phyloP scores from a whole-genome alignment of 495 filamentous ascomycete genomes.

The Penicillium turbatum region DNA sequence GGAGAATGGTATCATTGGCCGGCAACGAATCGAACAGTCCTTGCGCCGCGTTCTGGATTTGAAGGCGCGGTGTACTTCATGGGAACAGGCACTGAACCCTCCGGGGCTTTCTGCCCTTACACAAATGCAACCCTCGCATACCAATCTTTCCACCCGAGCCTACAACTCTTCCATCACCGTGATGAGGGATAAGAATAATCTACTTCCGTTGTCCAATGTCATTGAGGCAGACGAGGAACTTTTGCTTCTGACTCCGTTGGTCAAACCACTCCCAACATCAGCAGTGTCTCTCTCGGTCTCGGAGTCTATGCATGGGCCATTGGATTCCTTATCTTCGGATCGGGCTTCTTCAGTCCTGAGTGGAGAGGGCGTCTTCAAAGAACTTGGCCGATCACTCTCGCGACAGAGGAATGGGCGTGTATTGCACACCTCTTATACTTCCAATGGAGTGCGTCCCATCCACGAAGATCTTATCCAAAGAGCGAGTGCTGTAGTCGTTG shows the following conservation, averaged over 20 bases:
- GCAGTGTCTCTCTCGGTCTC: conserved; percentile 57
- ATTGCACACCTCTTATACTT: conserved; percentile 85
- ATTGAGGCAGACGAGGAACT: conserved; percentile 80
- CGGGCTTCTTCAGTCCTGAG: conserved; percentile 67
- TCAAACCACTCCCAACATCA: conserved; percentile 82
- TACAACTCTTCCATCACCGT: conserved; percentile 86
- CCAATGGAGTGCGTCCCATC: conserved; percentile 80
- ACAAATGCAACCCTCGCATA: conserved; percentile 74
- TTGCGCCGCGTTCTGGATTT: conserved; percentile 66
- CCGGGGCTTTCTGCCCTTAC: conserved; percentile 66
- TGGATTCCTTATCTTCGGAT: conserved; percentile 56
- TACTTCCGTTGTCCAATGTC: conserved; percentile 72
- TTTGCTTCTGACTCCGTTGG: conserved; percentile 74
- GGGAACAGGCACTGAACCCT: conserved; percentile 79
- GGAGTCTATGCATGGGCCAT: conserved; percentile 46
- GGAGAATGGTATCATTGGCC: conserved; percentile 78
- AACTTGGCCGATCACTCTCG: conserved; percentile 75
- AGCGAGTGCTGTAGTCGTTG: conserved; percentile 77
- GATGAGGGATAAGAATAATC: conserved; percentile 72
- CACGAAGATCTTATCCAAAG: conserved; percentile 87
- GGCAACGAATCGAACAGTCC: conserved; percentile 68
- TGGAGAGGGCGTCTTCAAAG: conserved; percentile 81
- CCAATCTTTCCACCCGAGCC: conserved; percentile 70
- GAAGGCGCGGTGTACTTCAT: conserved; percentile 74
- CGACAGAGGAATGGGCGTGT: conserved; percentile 76